These are phyloP conservation scores for Hansenula sp. DNA, from an alignment of 1,139 yeast genomes.

Conservation along the genomic window DNA sequence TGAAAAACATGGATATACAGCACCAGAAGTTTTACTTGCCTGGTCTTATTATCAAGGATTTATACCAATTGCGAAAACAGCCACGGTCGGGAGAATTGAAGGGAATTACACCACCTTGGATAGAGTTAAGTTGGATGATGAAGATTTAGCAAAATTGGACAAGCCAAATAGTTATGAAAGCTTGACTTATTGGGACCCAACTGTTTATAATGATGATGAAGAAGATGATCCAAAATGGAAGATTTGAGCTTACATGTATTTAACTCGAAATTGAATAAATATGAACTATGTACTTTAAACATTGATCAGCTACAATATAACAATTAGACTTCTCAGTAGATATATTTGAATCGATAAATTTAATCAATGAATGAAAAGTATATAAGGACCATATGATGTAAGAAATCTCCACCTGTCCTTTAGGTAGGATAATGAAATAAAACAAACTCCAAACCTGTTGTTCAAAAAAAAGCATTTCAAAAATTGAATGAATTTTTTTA, in stretches of 20 bases:
- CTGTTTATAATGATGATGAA: conserved; percentile 9
- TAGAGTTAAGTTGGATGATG: conserved; percentile 14
- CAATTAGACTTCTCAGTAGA: too few species aligned
- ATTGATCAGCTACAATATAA: too few species aligned
- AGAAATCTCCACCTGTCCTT: too few species aligned
- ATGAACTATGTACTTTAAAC: too few species aligned
- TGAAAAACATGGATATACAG: conserved; percentile 29
- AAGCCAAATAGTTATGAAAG: conserved; percentile 17
- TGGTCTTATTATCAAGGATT: conserved; percentile 44
- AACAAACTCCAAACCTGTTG: too few species aligned
- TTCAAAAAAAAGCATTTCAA: too few species aligned
- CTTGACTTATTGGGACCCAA: conserved; percentile 21
- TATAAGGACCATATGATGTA: too few species aligned
- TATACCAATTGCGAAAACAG: conserved; percentile 67
- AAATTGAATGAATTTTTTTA: too few species aligned
- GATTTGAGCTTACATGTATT: not conserved
- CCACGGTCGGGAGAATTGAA: conserved; percentile 44
- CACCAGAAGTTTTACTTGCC: conserved; percentile 38
- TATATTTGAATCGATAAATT: too few species aligned
- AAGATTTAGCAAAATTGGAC: conserved; percentile 9
- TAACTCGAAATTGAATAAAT: too few species aligned
- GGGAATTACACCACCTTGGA: conserved; percentile 36
- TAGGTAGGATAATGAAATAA: too few species aligned
- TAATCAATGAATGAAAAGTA: too few species aligned
- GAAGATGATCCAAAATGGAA: not conserved